These are phyloP conservation scores for Suhomyces canberraensis DNA, from an alignment of 805 yeast genomes.

Conservation along the genomic window DNA sequence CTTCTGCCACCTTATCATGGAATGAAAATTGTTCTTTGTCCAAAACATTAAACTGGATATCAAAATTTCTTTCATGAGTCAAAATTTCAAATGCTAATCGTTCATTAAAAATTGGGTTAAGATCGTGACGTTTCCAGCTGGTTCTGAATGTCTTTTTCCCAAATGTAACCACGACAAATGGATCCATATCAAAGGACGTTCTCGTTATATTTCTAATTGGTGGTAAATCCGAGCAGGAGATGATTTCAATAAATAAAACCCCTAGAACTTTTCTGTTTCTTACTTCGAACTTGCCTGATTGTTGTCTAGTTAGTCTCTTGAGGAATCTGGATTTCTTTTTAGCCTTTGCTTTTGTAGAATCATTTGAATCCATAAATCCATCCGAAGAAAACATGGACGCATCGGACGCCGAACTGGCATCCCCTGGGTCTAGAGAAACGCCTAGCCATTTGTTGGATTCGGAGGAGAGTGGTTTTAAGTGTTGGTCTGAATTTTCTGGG, in stretches of 20 bases:
- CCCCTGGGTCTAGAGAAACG: slow-evolving; percentile 6
- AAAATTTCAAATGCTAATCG: slow-evolving; percentile 74
- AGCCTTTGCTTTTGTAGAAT: background rate
- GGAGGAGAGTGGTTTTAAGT: background rate
- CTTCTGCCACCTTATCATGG: slow-evolving; percentile 78
- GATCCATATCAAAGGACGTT: slow-evolving; percentile 91
- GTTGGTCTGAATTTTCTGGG: background rate
- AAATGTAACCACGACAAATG: slow-evolving; percentile 87
- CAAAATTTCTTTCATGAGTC: slow-evolving; percentile 60
- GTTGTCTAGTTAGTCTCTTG: slow-evolving; percentile 7
- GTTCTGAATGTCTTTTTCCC: slow-evolving; percentile 87
- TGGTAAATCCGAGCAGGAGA: slow-evolving; percentile 74
- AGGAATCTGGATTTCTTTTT: slow-evolving; percentile 13
- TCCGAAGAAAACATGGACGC: slow-evolving; percentile 15
- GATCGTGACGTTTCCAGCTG: slow-evolving; percentile 75
- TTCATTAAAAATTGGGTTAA: slow-evolving; percentile 81
- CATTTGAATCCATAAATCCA: background rate
- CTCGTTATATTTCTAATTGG: slow-evolving; percentile 67
- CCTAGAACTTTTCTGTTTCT: slow-evolving; percentile 51
- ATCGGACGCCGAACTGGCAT: slow-evolving; percentile 19
- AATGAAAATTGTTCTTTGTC: slow-evolving; percentile 83
- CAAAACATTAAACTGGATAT: slow-evolving; percentile 67
- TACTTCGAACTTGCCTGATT: slow-evolving; percentile 31
- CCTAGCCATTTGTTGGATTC: background rate
- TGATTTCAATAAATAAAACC: slow-evolving; percentile 71